These are phyloP conservation scores for Phytophthora colocasiae DNA, from an alignment of 352 stramenopile species.

Conservation along the genomic window DNA sequence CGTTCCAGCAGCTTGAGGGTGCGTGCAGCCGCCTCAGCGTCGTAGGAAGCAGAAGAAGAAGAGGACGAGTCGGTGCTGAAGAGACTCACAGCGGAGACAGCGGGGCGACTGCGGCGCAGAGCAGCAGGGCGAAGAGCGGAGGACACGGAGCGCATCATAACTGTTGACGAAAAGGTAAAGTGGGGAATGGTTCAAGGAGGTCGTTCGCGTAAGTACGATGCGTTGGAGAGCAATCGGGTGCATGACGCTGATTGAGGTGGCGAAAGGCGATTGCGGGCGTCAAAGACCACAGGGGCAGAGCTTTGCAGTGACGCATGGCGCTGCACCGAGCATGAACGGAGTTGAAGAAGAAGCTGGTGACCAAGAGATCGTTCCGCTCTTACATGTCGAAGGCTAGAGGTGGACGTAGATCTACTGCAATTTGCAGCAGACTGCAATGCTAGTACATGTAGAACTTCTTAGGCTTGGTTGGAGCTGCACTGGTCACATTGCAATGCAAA, in stretches of 20 bases:
- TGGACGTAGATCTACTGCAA: too few species aligned
- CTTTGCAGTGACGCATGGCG: conserved; percentile 12
- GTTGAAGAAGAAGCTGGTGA: not conserved
- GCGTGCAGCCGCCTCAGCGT: conserved; percentile 57
- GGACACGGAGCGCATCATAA: conserved; percentile 23
- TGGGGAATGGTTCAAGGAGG: conserved; percentile 2
- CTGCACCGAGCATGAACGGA: not conserved
- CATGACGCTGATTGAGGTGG: conserved; percentile 6
- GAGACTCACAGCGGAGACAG: not conserved
- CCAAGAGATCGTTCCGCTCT: too few species aligned
- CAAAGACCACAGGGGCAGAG: conserved; percentile 3
- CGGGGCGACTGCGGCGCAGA: conserved; percentile 4
- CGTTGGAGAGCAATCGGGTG: conserved; percentile 6
- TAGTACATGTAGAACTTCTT: too few species aligned
- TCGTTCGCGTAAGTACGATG: conserved; percentile 11
- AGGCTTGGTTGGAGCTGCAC: too few species aligned
- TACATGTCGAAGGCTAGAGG: too few species aligned
- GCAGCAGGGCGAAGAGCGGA: conserved; percentile 5
- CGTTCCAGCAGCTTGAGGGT: conserved; percentile 88
- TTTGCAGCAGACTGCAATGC: too few species aligned
- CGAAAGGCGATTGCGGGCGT: not conserved
- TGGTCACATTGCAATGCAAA: too few species aligned
- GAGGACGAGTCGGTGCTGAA: conserved; percentile 26
- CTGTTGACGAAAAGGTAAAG: conserved; percentile 15
- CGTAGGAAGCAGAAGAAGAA: conserved; percentile 44